Evolutionary conservation across 1,139 yeast species (phyloP).

Genomic region (Candida glucosophila): DNA sequence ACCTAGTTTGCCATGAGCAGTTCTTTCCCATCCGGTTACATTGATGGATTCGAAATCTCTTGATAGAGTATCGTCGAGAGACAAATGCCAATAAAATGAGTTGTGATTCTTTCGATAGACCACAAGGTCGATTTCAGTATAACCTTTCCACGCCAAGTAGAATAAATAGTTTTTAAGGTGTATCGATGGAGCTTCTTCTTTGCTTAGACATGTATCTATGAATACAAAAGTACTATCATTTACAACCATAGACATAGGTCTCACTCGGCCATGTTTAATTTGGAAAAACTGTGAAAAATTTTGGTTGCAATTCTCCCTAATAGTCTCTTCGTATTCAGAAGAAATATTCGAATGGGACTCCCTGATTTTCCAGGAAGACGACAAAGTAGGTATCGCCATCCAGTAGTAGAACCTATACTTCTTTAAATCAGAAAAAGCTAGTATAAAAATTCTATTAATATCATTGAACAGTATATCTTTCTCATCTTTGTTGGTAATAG

Average conservation of each 20-base stretch:
- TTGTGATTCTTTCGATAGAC: conserved; percentile 18
- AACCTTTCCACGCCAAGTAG: conserved; percentile 37
- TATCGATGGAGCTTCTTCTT: conserved; percentile 44
- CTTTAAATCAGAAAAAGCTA: conserved; percentile 81
- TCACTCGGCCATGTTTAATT: conserved; percentile 3
- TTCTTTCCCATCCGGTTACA: conserved; percentile 86
- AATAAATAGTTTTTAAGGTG: conserved; percentile 59
- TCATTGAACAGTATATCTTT: conserved; percentile 4
- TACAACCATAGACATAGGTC: not conserved
- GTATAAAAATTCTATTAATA: conserved; percentile 41
- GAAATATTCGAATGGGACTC: conserved; percentile 2
- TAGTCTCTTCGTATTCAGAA: conserved; percentile 1
- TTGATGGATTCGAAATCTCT: conserved; percentile 17
- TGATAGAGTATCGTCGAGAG: conserved; percentile 9
- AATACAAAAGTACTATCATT: conserved; percentile 34
- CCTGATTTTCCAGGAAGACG: conserved; percentile 31
- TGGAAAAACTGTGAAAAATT: conserved; percentile 8
- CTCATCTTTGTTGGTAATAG: conserved; percentile 7
- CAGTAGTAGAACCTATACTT: conserved; percentile 84
- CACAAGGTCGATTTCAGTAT: conserved; percentile 29
- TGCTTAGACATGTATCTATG: conserved; percentile 49
- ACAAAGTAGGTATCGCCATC: conserved; percentile 71
- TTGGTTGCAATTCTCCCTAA: conserved; percentile 4
- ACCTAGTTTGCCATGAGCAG: conserved; percentile 58
- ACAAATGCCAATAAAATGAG: conserved; percentile 16